Base-by-base conservation (phyloP, 2,329 filamentous ascomycete genomes). In the Aspergillus novofumigatus region DNA sequence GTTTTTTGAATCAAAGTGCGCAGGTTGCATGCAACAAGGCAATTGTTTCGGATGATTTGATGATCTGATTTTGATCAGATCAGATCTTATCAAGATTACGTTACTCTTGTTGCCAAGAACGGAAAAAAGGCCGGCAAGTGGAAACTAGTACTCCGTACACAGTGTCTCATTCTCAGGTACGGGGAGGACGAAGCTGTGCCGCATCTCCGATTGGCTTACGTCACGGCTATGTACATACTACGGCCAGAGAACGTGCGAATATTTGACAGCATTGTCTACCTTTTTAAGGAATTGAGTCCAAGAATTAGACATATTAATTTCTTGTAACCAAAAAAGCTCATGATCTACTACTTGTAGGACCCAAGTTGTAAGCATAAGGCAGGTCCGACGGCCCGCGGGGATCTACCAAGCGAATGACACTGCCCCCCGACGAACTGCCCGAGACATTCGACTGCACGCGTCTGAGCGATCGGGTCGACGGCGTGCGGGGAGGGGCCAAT, bases 381-480 rank as follows among this genome's bases (percentile, higher is more conserved):
- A 75, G 56, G 57, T 72, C 69, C 49, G 63, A 63, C 54, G 65
- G 65, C 53, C 61, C 63, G 35, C 59, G 64, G 8, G 68, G 64
- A 52, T 72, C 67, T 23, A 67, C 62, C 32, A 75, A 60, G 17
- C 70, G 72, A 61, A 77, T 75, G n/a, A 77, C 73, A 61, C 74
- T 77, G 11, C 69, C 72, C 28, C 59, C 69, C 4, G 72, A 32
- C 2, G 32, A 75, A 54, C 66, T 70, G 42, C 63, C 63, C 23
- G 74, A 75, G 21, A 66, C 59, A 49, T 64, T 67, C 17, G 74
- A 76, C 29, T 59, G 65, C 23, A 71, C 57, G 28, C 65, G 69
- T 21, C 67, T 66, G 23, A 77, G 58, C 25, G 75, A 75, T 38
- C 60, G 68, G 29, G 60, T 67, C 47, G 74, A 77, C n/a, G 71